Conservation (phyloP, 108 stramenopile species). For the Fistulifera solaris region DNA sequence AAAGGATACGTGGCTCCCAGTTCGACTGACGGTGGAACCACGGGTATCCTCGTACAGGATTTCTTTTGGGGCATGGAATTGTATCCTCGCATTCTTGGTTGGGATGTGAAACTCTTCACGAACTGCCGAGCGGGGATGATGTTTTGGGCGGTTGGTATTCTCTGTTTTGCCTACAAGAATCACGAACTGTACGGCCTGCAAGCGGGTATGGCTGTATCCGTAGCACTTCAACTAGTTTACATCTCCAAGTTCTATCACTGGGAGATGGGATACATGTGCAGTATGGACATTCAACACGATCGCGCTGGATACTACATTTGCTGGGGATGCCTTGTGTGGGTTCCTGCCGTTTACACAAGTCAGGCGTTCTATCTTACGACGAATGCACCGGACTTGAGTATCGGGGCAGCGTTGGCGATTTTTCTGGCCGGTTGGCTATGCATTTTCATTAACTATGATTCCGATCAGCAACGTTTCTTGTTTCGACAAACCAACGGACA, state of each 20-base stretch:
- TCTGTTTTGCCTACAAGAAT: conserved; percentile 40
- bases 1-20: conserved; percentile 87
- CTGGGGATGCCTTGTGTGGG: conserved; percentile 99
- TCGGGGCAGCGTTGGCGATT: conserved; percentile 37
- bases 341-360: conserved; percentile 91
- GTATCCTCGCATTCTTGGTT: conserved; percentile 91
- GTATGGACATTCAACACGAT: conserved; percentile 90
- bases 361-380: conserved; percentile 79
- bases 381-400: conserved; percentile 69
- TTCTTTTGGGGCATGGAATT: conserved; percentile 99
- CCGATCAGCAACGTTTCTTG: conserved; percentile 92
- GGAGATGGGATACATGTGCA: conserved; percentile 99
- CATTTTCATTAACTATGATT: conserved; percentile 91
- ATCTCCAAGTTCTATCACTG: conserved; percentile 97
- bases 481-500: conserved; percentile 82
- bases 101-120: conserved; percentile 94
- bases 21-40: conserved; percentile 82
- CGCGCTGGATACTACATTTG: conserved; percentile 89
- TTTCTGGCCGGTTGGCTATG: conserved; percentile 59
- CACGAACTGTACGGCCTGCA: conserved; percentile 38
- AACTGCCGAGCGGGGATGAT: conserved; percentile 99
- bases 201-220: conserved; percentile 62
- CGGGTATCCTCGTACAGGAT: conserved; percentile 81
- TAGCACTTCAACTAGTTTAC: conserved; percentile 80
- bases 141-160: conserved; percentile 81